Conservation (phyloP, 2,329 filamentous ascomycete genomes). For the Didymella sp. region DNA sequence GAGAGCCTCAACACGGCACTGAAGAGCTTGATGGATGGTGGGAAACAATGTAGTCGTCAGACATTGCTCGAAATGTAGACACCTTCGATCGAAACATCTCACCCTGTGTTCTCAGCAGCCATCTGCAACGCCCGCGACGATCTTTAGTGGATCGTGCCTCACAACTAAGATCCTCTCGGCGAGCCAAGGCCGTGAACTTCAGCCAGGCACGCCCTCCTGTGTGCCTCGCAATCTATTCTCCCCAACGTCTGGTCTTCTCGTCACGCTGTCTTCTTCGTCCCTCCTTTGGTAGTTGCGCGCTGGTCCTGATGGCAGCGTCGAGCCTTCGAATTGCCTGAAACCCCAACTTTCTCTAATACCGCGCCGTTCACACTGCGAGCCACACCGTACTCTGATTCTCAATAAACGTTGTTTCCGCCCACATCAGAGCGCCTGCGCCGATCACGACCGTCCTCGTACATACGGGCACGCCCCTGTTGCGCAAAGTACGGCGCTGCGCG, state of each 20-base stretch:
- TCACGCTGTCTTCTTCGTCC: constrained; percentile 12
- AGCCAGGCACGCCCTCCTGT: constrained; percentile 23
- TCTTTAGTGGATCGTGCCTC: constrained; percentile 27
- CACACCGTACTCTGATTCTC: background rate
- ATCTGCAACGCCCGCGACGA: constrained; percentile 11
- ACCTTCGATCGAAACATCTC: background rate
- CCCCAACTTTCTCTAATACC: constrained; percentile 1
- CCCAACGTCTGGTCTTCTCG: constrained; percentile 5
- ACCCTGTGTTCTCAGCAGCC: background rate
- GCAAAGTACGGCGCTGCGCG: constrained; percentile 17
- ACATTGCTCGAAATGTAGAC: background rate
- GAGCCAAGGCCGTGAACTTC: constrained; percentile 34
- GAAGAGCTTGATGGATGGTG: background rate
- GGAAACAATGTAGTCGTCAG: no score
- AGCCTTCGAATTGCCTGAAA: constrained; percentile 19
- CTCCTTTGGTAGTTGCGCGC: background rate
- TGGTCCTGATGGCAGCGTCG: constrained; percentile 28
- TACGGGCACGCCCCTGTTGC: constrained; percentile 17
- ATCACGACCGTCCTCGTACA: background rate
- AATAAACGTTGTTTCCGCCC: background rate
- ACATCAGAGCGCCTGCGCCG: background rate
- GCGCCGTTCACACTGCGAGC: constrained; percentile 4
- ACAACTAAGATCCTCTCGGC: constrained; percentile 22
- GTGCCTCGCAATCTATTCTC: constrained; percentile 21
- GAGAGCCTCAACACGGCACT: background rate